Base-by-base conservation (phyloP, 257 asterid genomes). In the Oldenlandia corymbosa region DNA sequence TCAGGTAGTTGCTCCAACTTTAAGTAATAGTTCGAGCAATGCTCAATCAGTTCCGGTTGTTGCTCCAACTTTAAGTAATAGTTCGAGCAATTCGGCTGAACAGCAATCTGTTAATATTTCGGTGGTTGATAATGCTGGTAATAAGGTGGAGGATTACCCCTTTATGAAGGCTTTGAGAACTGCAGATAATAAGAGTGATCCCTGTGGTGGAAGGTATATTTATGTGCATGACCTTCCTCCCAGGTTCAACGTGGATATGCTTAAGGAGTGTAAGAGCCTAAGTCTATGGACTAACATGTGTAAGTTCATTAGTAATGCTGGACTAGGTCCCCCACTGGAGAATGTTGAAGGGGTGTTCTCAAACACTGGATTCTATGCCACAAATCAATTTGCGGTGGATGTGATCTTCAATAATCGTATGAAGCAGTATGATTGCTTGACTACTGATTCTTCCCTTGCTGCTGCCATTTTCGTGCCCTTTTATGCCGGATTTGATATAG, bases 401-500 rank as follows among this genome's bases (percentile, higher is more conserved):
- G 79, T 78, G 30, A 81, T 81, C 68, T 81, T 81, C 24, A 67
- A 71, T 36, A 77, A 75, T 30, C 68, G 80, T 20, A 78, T 81
- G 79, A 81, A 81, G 65, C 71, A 75, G 64, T 81, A 81, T 12
- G 72, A 75, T 16, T 81, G 86, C 58, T 62, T 81, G 70, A 78
- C 86, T 0, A 63, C 62, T 1, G 79, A 81, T 78, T 81, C 83
- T 1, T 75, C 86, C 27, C 67, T 81, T 0, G 86, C 86, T 28
- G 83, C 83, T 6, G 86, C 86, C 3, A 64, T 81, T n/a, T 81
- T 78, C 63, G 86, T 81, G 36, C 86, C 86, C 1, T 81, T 81
- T 46, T 90, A 80, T 61, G 97, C 97, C 3, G 97, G 97, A 1
- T 85, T 90, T 30, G 97, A 90, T 28, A 77, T 87, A 59, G 85